phyloP scores from a whole-genome alignment of 441 rosid genomes.

The Populus tomentosa region DNA sequence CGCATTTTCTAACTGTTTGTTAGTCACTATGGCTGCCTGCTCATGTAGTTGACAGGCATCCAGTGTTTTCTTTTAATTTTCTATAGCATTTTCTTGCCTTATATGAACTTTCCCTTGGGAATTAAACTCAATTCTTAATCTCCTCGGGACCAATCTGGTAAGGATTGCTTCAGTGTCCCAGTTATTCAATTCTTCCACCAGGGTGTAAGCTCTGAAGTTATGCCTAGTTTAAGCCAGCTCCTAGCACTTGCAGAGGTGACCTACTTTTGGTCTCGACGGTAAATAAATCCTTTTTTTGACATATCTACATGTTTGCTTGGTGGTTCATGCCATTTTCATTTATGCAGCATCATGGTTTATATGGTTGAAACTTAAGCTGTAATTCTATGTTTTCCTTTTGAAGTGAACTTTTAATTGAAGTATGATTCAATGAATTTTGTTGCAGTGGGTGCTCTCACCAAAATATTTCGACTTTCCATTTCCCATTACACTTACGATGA shows the following conservation, averaged over 20 bases:
- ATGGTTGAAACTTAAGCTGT: conserved; percentile 5
- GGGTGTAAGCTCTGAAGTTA: background rate
- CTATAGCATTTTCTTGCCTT: too few relatives aligned
- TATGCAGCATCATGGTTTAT: background rate
- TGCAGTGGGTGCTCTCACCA: conserved; percentile 98
- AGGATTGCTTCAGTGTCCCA: too few relatives aligned
- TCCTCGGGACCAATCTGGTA: too few relatives aligned
- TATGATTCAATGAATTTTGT: conserved; percentile 17
- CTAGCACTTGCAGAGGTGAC: background rate
- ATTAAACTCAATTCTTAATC: too few relatives aligned
- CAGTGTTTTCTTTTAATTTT: too few relatives aligned
- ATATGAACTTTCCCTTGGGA: too few relatives aligned
- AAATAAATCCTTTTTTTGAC: background rate
- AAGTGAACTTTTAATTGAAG: background rate
- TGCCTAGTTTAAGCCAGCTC: background rate
- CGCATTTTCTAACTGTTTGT: too few relatives aligned
- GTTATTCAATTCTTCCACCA: background rate
- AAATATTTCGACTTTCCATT: conserved; percentile 90
- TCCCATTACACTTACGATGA: conserved; percentile 95
- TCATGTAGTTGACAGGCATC: too few relatives aligned
- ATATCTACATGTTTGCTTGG: background rate
- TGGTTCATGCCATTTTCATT: background rate
- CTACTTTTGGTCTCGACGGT: too few relatives aligned
- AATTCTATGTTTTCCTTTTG: background rate
- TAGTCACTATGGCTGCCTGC: too few relatives aligned